These are phyloP conservation scores for Panicum virgatum DNA, from an alignment of 202 grass and related monocot genomes.

Conservation along the genomic window DNA sequence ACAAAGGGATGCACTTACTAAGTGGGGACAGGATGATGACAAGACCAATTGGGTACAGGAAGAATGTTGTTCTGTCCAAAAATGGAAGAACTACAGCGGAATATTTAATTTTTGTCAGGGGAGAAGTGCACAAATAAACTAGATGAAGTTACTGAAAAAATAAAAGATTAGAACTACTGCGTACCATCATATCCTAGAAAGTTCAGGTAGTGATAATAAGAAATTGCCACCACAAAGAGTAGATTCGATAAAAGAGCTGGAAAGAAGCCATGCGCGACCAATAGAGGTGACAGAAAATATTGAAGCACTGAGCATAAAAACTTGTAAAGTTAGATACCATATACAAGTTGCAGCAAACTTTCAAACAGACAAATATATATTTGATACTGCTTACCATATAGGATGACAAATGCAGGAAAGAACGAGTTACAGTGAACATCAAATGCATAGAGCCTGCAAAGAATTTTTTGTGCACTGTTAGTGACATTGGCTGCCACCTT, in stretches of 20 bases:
- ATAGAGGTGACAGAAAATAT: conserved; percentile 89
- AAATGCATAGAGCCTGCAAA: conserved; percentile 93
- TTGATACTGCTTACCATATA: conserved; percentile 69
- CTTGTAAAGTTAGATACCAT: conserved; percentile 30
- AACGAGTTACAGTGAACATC: conserved; percentile 99
- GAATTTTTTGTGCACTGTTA: neutral
- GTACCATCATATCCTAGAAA: conserved; percentile 98
- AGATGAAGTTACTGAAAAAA: neutral
- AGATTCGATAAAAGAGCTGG: conserved; percentile 85
- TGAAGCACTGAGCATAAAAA: conserved; percentile 73
- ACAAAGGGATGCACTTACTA: conserved; percentile 59
- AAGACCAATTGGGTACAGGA: conserved; percentile 91
- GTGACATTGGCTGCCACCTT: neutral
- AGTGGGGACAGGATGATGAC: conserved; percentile 81
- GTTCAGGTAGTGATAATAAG: conserved; percentile 98
- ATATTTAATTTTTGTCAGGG: conserved; percentile 23
- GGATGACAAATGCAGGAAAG: conserved; percentile 93
- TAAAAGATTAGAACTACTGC: conserved; percentile 3
- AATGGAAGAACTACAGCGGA: conserved; percentile 79
- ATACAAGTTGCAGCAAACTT: conserved; percentile 10
- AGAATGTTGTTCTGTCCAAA: conserved; percentile 95
- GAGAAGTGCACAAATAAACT: neutral
- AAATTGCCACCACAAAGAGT: conserved; percentile 83
- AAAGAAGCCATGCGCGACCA: conserved; percentile 92
- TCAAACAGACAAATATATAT: conserved; percentile 8